A percentile compares a stretch with the other conserved stretches of the same genome.
These are phyloP conservation scores for Eucalyptus grandis DNA, from an alignment of 345 rosid genomes.

Conservation along the genomic window DNA sequence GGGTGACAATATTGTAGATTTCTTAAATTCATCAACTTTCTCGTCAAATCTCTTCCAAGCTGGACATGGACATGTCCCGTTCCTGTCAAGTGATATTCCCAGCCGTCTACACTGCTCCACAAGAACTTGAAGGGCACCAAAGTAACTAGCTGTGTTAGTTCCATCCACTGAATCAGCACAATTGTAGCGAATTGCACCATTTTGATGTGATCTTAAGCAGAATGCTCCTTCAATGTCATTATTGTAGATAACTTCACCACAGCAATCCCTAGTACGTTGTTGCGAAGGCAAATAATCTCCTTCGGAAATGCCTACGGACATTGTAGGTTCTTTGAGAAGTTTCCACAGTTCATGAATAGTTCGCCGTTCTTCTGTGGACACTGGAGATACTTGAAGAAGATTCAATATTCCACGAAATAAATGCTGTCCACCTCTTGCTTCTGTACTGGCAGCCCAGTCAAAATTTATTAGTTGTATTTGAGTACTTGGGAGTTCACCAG, in stretches of 20 bases:
- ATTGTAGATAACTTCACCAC: too few relatives aligned
- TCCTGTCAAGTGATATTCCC: conserved; percentile 80
- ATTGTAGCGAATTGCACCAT: conserved; percentile 91
- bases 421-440: conserved; percentile 68
- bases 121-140: conserved; percentile 90
- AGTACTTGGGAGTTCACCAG: conserved; percentile 60
- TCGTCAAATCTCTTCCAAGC: conserved; percentile 98
- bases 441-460: conserved; percentile 87
- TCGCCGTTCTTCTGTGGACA: neutral
- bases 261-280: conserved; percentile 63
- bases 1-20: conserved; percentile 76
- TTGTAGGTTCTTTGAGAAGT: conserved; percentile 60
- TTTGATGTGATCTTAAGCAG: conserved; percentile 94
- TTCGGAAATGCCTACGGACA: conserved; percentile 67
- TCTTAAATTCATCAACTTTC: conserved; percentile 82
- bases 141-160: conserved; percentile 96
- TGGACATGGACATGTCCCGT: conserved; percentile 95
- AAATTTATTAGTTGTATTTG: conserved; percentile 61
- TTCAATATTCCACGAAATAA: too few relatives aligned
- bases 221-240: too few relatives aligned
- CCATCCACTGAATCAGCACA: conserved; percentile 98
- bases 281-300: conserved; percentile 84
- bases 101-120: conserved; percentile 87
- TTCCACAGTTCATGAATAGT: conserved; percentile 92
- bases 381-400: too few relatives aligned